phyloP scores from a whole-genome alignment of 1,139 yeast species.

The Blastobotrys capitulatus region DNA sequence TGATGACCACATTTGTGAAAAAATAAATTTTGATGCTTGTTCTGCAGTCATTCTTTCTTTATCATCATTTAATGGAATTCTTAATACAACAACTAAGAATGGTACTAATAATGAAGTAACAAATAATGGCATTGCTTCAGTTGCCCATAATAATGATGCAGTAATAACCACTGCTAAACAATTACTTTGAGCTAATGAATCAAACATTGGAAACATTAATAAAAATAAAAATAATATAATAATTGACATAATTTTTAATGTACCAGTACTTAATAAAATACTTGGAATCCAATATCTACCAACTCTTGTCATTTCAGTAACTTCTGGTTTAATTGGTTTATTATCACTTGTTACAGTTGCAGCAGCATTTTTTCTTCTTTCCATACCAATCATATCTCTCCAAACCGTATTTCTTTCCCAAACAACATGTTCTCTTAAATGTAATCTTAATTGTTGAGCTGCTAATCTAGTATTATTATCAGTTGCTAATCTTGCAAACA shows the following conservation, averaged over 20 bases:
- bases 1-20: conserved; percentile 91
- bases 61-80: conserved; percentile 56
- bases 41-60: conserved; percentile 53
- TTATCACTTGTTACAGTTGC: not conserved
- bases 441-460: conserved; percentile 62
- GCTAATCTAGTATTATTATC: conserved; percentile 47
- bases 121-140: conserved; percentile 85
- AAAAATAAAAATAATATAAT: conserved; percentile 46
- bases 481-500: conserved; percentile 44
- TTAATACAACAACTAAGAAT: conserved; percentile 64
- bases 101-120: conserved; percentile 82
- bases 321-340: not conserved
- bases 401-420: conserved; percentile 97
- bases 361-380: conserved; percentile 55
- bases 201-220: conserved; percentile 49
- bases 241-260: conserved; percentile 38
- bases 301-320: not conserved
- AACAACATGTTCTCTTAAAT: conserved; percentile 84
- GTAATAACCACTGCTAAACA: conserved; percentile 79
- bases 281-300: conserved; percentile 21
- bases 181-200: conserved; percentile 59
- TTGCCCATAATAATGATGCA: conserved; percentile 86
- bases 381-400: conserved; percentile 92
- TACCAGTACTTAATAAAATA: conserved; percentile 18
- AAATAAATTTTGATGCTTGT: conserved; percentile 68